phyloP scores from a whole-genome alignment of 1,139 yeast species.

The Nakaseomyces glabratus region DNA sequence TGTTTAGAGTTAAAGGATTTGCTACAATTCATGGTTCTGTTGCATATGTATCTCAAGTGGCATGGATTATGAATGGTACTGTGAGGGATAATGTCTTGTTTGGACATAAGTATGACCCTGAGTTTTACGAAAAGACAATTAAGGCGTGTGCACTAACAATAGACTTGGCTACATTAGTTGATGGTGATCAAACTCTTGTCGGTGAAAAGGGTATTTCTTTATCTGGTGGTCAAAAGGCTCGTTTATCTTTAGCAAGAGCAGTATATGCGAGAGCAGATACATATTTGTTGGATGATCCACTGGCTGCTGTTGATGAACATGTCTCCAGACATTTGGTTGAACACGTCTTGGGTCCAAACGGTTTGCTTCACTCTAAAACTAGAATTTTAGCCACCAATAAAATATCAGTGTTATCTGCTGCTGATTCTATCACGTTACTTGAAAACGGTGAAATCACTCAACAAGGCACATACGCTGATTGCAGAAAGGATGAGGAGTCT shows the following conservation, averaged over 20 bases:
- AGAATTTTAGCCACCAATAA: conserved; percentile 83
- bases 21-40: conserved; percentile 68
- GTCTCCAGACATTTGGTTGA: conserved; percentile 79
- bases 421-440: conserved; percentile 64
- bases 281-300: conserved; percentile 82
- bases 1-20: conserved; percentile 68
- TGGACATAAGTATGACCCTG: conserved; percentile 77
- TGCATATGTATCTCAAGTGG: conserved; percentile 87
- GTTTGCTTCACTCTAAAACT: conserved; percentile 68
- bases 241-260: conserved; percentile 87
- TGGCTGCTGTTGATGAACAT: conserved; percentile 93
- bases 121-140: conserved; percentile 67
- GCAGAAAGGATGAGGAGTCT: conserved; percentile 40
- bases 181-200: conserved; percentile 84
- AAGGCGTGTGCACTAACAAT: conserved; percentile 83
- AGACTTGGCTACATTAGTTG: conserved; percentile 70
- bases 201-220: conserved; percentile 96
- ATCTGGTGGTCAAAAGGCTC: conserved; percentile 96
- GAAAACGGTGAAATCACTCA: conserved; percentile 72
- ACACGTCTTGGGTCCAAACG: conserved; percentile 72
- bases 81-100: conserved; percentile 83
- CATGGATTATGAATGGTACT: conserved; percentile 95
- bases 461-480: conserved; percentile 58
- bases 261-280: conserved; percentile 93
- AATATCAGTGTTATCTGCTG: conserved; percentile 72